Percentiles rank a stretch among this genome's conserved stretches.
Evolutionary conservation across 225 moss, liverwort and hornwort species (phyloP).

Genomic region (Lunularia cruciata): DNA sequence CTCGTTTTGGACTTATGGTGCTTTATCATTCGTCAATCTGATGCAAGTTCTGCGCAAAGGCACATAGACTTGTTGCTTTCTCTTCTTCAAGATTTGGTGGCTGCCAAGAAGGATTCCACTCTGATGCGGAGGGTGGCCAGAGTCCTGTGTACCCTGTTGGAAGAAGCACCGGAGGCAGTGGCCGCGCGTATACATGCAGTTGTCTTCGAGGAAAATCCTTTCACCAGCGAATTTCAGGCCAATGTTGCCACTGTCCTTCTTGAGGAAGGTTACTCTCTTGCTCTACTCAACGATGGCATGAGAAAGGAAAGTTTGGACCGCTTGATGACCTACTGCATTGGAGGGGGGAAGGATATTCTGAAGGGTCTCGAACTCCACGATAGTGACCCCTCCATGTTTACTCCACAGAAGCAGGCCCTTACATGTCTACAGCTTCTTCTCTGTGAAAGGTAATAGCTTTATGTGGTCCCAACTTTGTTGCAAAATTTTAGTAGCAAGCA

Average conservation of each 20-base stretch:
- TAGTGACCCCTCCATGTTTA: background rate
- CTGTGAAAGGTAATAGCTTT: constrained; percentile 29
- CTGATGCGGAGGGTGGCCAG: constrained; percentile 63
- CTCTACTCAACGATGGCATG: constrained; percentile 37
- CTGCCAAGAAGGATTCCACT: constrained; percentile 37
- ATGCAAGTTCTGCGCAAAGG: constrained; percentile 46
- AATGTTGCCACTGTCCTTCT: constrained; percentile 55
- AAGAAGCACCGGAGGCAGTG: constrained; percentile 53
- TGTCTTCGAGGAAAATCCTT: constrained; percentile 60
- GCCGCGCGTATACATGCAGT: constrained; percentile 52
- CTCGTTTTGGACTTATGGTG: constrained; percentile 69
- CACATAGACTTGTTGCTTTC: constrained; percentile 56
- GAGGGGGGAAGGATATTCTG: constrained; percentile 43
- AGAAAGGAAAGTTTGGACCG: constrained; percentile 34
- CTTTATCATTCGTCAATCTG: constrained; percentile 65
- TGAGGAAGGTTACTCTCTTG: constrained; percentile 62
- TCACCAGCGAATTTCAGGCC: constrained; percentile 43
- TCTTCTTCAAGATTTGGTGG: constrained; percentile 55
- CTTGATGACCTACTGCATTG: constrained; percentile 57
- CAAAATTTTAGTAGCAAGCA: too few species aligned
- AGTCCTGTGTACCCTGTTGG: constrained; percentile 57
- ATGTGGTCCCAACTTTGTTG: too few species aligned
- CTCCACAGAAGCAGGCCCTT: constrained; percentile 29
- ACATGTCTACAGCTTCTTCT: constrained; percentile 29
- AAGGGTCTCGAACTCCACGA: constrained; percentile 29